These are phyloP conservation scores for Salvia rosmarinus DNA, from an alignment of 257 asterid species.

Conservation along the genomic window DNA sequence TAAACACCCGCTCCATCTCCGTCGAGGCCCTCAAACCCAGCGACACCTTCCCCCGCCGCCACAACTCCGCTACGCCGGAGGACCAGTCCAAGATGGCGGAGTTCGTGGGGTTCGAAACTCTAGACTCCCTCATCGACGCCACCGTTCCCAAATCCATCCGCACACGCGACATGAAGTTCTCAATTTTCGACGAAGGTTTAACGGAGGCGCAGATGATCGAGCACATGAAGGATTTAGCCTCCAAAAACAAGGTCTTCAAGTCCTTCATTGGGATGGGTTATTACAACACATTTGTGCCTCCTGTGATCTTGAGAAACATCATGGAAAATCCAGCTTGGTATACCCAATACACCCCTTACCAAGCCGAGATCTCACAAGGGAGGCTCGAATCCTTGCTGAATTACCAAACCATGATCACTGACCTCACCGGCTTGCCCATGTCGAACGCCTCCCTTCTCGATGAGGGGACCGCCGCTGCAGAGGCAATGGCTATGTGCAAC, in stretches of 20 bases:
- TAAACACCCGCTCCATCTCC: conserved; percentile 63
- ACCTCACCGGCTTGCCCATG: conserved; percentile 95
- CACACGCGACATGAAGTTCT: conserved; percentile 58
- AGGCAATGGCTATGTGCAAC: conserved; percentile 99
- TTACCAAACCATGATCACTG: conserved; percentile 87
- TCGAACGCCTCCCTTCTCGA: conserved; percentile 91
- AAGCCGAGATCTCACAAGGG: conserved; percentile 98
- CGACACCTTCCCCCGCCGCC: conserved; percentile 92
- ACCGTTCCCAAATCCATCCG: conserved; percentile 95
- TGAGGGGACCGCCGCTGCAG: conserved; percentile 98
- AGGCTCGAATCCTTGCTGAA: conserved; percentile 89
- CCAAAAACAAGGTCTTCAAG: conserved; percentile 75
- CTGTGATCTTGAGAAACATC: conserved; percentile 84
- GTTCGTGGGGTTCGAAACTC: conserved; percentile 58
- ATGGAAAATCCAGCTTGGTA: conserved; percentile 99
- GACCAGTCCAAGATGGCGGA: conserved; percentile 85
- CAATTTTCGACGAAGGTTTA: conserved; percentile 73
- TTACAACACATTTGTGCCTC: conserved; percentile 82
- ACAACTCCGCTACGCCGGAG: conserved; percentile 93
- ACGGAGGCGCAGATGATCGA: conserved; percentile 90
- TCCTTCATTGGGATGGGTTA: conserved; percentile 97
- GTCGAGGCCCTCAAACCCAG: conserved; percentile 78
- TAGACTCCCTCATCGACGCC: conserved; percentile 79
- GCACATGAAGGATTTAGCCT: conserved; percentile 78
- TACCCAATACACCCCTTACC: conserved; percentile 97